Evolutionary conservation across 2,329 filamentous ascomycete genomes (phyloP).

Genomic region (Aspergillus chevalieri): DNA sequence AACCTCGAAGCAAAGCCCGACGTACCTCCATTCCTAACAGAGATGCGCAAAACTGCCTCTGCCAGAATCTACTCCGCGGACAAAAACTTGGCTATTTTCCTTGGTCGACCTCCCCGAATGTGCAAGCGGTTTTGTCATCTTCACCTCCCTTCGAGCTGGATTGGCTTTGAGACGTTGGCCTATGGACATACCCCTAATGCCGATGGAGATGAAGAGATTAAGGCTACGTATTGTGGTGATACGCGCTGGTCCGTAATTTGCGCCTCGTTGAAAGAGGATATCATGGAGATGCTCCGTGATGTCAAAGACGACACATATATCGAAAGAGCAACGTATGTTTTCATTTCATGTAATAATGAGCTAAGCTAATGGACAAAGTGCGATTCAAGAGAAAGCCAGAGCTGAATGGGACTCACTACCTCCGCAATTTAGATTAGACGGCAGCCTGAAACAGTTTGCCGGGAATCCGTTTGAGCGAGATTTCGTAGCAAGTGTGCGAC

Average conservation of each 20-base stretch:
- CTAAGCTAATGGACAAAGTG: conserved; percentile 12
- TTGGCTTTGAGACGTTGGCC: conserved; percentile 7
- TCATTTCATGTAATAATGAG: not conserved
- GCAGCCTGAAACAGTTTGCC: conserved; percentile 15
- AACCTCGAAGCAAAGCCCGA: conserved; percentile 24
- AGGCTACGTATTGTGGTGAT: conserved; percentile 19
- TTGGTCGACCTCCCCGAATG: conserved; percentile 44
- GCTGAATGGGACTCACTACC: conserved; percentile 17
- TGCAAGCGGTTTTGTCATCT: conserved; percentile 36
- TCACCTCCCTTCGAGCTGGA: too few relatives aligned
- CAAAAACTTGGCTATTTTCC: conserved; percentile 44
- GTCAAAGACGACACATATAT: conserved; percentile 15
- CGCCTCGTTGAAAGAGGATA: conserved; percentile 21
- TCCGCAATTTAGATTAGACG: conserved; percentile 16
- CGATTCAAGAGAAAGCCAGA: conserved; percentile 16
- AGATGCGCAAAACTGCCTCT: conserved; percentile 36
- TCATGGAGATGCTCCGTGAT: conserved; percentile 21
- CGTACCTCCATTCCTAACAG: conserved; percentile 31
- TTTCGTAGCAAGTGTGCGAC: conserved; percentile 18
- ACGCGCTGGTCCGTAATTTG: conserved; percentile 23
- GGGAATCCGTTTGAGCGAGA: conserved; percentile 19
- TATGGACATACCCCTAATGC: conserved; percentile 11
- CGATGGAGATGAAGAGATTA: not conserved
- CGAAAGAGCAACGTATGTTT: conserved; percentile 10
- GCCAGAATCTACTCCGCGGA: conserved; percentile 41